Evolutionary conservation across 257 asterid genomes (phyloP), one percentile per base, ranked within the genome.

Genomic region (Solanum tarijense): DNA sequence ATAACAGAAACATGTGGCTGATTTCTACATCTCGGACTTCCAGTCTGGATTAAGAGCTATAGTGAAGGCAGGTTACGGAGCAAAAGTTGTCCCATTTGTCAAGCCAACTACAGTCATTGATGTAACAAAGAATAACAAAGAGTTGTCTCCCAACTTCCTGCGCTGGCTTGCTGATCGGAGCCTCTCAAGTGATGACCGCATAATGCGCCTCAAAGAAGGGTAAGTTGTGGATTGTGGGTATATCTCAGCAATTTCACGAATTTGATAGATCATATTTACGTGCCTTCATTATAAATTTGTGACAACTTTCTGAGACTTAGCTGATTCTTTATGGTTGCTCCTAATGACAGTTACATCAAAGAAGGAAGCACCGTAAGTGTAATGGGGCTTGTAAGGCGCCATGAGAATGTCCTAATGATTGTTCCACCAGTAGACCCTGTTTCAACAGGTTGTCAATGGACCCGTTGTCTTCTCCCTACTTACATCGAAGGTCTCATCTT

Each of bases 21-120:
- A 94, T 83, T 94, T 94, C 90, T 94, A 93, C 84, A 89, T 94
- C 87, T 93, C 97, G 10, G 95, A 93, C 90, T 90, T 87, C 46
- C 93, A 93, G 88, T 91, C 97, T 81, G 97, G 97, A 55, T 88
- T 90, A 72, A 92, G 97, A 89, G 95, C 95, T 88, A 89, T 94
- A 52, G 95, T 94, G 34, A 94, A 94, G 90, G 93, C 97, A 68
- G 97, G 95, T 38, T 89, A 91, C 78, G 95, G 95, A 87, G 94
- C 95, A 20, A 92, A 91, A 83, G 94, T 94, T 34, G 89, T 93
- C 11, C 93, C 95, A 23, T 89, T 92, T 83, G 94, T 93, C 85
- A 89, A 91, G 48, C 92, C 93, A 87, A 72, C 92, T n/a, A 89
- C 91, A 34, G 91, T 90, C 84, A 85, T 92, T 39, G 92, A 94